A percentile compares a stretch with the other conserved stretches of the same genome.
Evolutionary conservation across 1,284 basidiomycete species (phyloP).

Genomic region (Pseudozyma flocculosa): DNA sequence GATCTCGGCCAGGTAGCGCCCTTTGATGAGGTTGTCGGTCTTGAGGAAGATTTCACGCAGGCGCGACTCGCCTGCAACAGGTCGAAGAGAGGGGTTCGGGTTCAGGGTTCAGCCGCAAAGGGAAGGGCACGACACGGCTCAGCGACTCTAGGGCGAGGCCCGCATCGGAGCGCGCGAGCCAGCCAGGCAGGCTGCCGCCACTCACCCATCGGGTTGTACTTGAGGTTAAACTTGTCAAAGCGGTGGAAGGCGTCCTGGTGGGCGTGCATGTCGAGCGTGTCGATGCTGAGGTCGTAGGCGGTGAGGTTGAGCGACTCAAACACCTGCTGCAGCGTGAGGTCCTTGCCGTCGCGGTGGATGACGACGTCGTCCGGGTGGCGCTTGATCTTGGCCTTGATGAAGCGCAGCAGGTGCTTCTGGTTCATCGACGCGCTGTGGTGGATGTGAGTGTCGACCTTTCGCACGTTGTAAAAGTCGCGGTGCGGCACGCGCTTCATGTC

Average conservation of each 20-base stretch:
- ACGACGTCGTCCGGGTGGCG: slow-evolving; percentile 82
- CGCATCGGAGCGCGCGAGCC: no score
- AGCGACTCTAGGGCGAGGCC: no score
- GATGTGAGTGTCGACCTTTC: slow-evolving; percentile 96
- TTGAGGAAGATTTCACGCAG: slow-evolving; percentile 97
- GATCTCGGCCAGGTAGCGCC: slow-evolving; percentile 90
- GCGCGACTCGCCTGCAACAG: slow-evolving; percentile 69
- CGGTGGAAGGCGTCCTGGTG: slow-evolving; percentile 96
- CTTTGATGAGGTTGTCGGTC: slow-evolving; percentile 77
- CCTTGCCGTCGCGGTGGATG: slow-evolving; percentile 86
- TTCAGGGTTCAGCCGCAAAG: no score
- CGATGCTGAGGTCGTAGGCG: slow-evolving; percentile 97
- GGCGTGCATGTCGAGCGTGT: slow-evolving; percentile 99
- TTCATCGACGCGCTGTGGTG: slow-evolving; percentile 99
- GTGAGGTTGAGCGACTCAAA: slow-evolving; percentile 93
- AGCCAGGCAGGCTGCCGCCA: not conserved
- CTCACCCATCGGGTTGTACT: slow-evolving; percentile 84
- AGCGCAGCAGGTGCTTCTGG: slow-evolving; percentile 97
- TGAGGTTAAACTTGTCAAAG: slow-evolving; percentile 70
- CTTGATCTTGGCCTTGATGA: slow-evolving; percentile 98
- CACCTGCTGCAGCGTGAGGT: slow-evolving; percentile 87
- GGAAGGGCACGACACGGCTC: no score
- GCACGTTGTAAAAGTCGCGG: slow-evolving; percentile 97
- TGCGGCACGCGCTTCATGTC: slow-evolving; percentile 80
- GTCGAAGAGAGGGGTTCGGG: not conserved